phyloP scores from a whole-genome alignment of 164 flowering plant genomes.

The Magnolia sinica region DNA sequence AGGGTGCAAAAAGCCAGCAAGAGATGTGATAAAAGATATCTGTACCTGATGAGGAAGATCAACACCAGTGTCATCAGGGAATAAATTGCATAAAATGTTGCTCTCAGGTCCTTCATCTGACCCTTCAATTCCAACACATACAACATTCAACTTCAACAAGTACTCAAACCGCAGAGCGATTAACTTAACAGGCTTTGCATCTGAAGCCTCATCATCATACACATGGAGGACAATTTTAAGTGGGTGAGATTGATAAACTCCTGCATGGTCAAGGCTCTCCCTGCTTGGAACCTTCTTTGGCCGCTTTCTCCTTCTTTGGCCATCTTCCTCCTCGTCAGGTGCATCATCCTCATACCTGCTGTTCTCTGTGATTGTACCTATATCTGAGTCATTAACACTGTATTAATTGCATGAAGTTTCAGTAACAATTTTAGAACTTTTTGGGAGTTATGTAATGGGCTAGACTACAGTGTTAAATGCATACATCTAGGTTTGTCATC shows the following conservation, averaged over 20 bases:
- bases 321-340: slow-evolving; percentile 91
- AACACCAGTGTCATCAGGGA: slow-evolving; percentile 86
- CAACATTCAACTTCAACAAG: slow-evolving; percentile 73
- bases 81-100: slow-evolving; percentile 79
- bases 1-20: background rate
- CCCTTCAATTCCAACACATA: slow-evolving; percentile 85
- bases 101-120: slow-evolving; percentile 58
- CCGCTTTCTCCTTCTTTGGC: slow-evolving; percentile 90
- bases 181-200: slow-evolving; percentile 52
- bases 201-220: slow-evolving; percentile 58
- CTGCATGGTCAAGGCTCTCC: slow-evolving; percentile 57
- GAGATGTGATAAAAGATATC: background rate
- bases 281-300: slow-evolving; percentile 65
- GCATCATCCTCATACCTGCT: slow-evolving; percentile 72
- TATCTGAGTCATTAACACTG: slow-evolving; percentile 34
- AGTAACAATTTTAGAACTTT: background rate
- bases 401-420: slow-evolving; percentile 5
- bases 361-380: slow-evolving; percentile 41
- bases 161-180: slow-evolving; percentile 80
- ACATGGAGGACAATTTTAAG: slow-evolving; percentile 74
- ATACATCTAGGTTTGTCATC: background rate
- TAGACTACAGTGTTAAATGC: background rate
- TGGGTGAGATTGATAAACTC: slow-evolving; percentile 77
- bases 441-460: background rate
- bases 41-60: slow-evolving; percentile 95